These are phyloP conservation scores for Penicillium subrubescens DNA, from an alignment of 495 filamentous ascomycete species.

Conservation along the genomic window DNA sequence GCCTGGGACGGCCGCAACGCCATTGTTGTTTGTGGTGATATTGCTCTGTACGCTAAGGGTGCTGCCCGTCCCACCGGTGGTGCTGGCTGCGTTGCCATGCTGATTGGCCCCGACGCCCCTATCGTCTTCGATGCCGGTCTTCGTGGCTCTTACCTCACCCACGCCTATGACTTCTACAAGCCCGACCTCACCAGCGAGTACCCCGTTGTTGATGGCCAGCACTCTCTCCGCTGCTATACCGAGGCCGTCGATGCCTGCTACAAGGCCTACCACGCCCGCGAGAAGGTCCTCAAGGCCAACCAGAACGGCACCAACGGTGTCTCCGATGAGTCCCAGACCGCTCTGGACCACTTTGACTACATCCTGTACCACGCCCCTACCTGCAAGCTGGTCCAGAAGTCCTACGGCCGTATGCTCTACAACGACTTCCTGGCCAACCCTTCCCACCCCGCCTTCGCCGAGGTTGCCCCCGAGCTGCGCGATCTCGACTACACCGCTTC, in stretches of 20 bases:
- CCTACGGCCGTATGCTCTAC: slow-evolving; percentile 92
- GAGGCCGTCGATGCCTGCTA: slow-evolving; percentile 95
- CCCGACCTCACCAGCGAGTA: slow-evolving; percentile 97
- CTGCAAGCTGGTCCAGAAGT: slow-evolving; percentile 97
- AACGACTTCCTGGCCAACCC: slow-evolving; percentile 91
- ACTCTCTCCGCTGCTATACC: slow-evolving; percentile 92
- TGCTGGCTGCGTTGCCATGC: slow-evolving; percentile 91
- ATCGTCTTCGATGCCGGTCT: slow-evolving; percentile 90
- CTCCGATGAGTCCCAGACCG: slow-evolving; percentile 58
- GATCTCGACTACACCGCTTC: slow-evolving; percentile 85
- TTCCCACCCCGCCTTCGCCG: slow-evolving; percentile 73
- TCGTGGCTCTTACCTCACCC: slow-evolving; percentile 88
- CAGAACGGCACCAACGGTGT: slow-evolving; percentile 66
- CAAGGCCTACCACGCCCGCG: slow-evolving; percentile 88
- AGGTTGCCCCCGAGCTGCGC: slow-evolving; percentile 82
- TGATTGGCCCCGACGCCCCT: slow-evolving; percentile 91
- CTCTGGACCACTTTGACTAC: slow-evolving; percentile 93
- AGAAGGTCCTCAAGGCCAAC: slow-evolving; percentile 64
- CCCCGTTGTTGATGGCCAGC: slow-evolving; percentile 94
- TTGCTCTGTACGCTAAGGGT: slow-evolving; percentile 97
- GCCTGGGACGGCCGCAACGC: slow-evolving; percentile 96
- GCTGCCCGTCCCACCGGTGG: slow-evolving; percentile 93
- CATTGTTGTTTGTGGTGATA: slow-evolving; percentile 93
- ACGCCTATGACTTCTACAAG: slow-evolving; percentile 99
- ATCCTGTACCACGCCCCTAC: slow-evolving; percentile 94